These are phyloP conservation scores for Saksenaea oblongispora DNA, from an alignment of 371 early-diverging fungal species.

Conservation along the genomic window DNA sequence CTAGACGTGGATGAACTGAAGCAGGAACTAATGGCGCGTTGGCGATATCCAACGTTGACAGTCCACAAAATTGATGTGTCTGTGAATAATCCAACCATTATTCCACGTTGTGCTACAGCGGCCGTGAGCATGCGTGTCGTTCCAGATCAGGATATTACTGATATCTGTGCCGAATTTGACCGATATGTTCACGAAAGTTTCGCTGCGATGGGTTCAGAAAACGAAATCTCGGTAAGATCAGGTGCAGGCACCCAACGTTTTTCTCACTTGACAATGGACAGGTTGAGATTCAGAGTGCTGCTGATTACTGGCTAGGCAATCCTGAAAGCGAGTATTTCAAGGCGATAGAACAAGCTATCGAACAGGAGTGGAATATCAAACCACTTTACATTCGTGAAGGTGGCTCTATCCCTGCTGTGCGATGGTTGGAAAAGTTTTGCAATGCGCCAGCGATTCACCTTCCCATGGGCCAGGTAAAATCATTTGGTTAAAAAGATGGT, in stretches of 20 bases:
- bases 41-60: slow-evolving; percentile 81
- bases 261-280: slow-evolving; percentile 7
- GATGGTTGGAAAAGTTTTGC: slow-evolving; percentile 77
- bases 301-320: slow-evolving; percentile 85
- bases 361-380: slow-evolving; percentile 64
- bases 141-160: slow-evolving; percentile 73
- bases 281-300: slow-evolving; percentile 62
- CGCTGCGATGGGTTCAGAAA: slow-evolving; percentile 52
- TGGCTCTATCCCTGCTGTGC: slow-evolving; percentile 83
- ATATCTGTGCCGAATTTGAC: slow-evolving; percentile 61
- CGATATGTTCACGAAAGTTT: slow-evolving; percentile 57
- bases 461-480: slow-evolving; percentile 75
- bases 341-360: slow-evolving; percentile 68
- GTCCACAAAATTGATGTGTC: slow-evolving; percentile 81
- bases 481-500: neutral
- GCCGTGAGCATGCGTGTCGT: slow-evolving; percentile 82
- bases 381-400: slow-evolving; percentile 77
- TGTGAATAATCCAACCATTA: slow-evolving; percentile 71
- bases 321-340: slow-evolving; percentile 67
- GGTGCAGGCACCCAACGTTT: neutral
- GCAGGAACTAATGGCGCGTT: slow-evolving; percentile 69
- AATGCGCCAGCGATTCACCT: slow-evolving; percentile 74
- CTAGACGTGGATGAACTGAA: slow-evolving; percentile 43
- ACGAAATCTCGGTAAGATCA: slow-evolving; percentile 44
- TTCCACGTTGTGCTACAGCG: slow-evolving; percentile 72